Percentiles rank a stretch among this genome's conserved stretches.
Evolutionary conservation across 371 early-diverging fungal species (phyloP).

Genomic region (Mortierella sp.): DNA sequence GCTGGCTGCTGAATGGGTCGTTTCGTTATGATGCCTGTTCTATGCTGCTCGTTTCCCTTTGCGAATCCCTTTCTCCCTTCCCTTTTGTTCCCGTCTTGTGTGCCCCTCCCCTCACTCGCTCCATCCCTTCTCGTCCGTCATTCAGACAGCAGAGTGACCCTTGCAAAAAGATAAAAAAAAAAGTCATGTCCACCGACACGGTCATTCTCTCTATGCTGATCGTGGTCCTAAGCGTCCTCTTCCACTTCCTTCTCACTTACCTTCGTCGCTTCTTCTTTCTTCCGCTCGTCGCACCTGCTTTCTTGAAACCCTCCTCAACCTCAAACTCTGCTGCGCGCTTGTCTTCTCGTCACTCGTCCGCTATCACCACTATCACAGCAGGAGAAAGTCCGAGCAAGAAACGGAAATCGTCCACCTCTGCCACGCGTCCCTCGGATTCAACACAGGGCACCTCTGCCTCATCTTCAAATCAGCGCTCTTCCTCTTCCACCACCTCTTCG

Average conservation of each 20-base stretch:
- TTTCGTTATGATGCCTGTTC: background rate
- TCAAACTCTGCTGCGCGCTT: background rate
- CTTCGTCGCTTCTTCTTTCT: background rate
- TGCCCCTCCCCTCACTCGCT: background rate
- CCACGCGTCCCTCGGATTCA: constrained; percentile 52
- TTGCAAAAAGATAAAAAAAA: background rate
- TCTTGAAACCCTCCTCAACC: background rate
- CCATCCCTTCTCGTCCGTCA: background rate
- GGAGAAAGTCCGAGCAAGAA: constrained; percentile 58
- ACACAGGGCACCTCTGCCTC: constrained; percentile 29
- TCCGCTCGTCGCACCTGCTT: background rate
- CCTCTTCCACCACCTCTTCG: constrained; percentile 24
- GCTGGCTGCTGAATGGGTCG: background rate
- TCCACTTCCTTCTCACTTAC: background rate
- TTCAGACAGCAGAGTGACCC: background rate
- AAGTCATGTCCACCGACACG: constrained; percentile 22
- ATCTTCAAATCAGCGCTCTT: constrained; percentile 18
- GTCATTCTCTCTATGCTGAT: constrained; percentile 4
- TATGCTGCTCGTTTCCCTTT: too few species aligned
- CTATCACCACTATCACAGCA: constrained; percentile 7
- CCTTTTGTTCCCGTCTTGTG: background rate
- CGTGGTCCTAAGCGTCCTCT: constrained; percentile 8
- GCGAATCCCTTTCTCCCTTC: background rate
- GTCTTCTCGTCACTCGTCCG: background rate
- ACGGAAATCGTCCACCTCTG: constrained; percentile 53